phyloP scores from a whole-genome alignment of 2,329 filamentous ascomycete species.

The Pseudofabraea citricarpa region DNA sequence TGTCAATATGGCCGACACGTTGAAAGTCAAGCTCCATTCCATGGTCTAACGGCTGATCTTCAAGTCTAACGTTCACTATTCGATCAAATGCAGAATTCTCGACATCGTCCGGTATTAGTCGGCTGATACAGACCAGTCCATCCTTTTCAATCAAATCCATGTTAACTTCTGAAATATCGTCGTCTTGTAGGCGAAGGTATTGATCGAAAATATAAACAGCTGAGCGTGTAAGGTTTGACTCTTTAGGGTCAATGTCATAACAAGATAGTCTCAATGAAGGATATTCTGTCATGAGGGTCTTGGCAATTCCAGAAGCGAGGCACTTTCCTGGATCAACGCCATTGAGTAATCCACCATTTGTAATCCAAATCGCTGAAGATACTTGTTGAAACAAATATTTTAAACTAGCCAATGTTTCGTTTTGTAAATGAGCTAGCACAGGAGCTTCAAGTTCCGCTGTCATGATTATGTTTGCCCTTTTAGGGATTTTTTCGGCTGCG shows the following conservation, averaged over 20 bases:
- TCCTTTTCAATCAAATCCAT: neutral
- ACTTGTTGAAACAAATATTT: no score
- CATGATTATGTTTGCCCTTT: neutral
- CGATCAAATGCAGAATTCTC: neutral
- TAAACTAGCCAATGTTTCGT: no score
- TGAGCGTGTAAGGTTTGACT: neutral
- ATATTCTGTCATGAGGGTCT: neutral
- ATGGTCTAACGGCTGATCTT: neutral
- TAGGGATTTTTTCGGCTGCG: neutral
- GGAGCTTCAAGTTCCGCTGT: neutral
- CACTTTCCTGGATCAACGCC: neutral
- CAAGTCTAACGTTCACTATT: neutral
- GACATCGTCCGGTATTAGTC: neutral
- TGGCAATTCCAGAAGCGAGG: neutral
- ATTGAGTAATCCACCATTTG: neutral
- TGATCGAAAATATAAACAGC: neutral
- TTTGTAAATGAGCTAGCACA: neutral
- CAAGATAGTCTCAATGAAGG: neutral
- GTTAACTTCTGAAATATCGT: neutral
- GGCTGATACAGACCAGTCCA: neutral
- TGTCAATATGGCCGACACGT: neutral
- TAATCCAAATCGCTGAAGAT: neutral
- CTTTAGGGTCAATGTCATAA: neutral
- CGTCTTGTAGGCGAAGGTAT: neutral
- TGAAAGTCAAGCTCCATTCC: neutral